Percentiles rank a stretch among this genome's conserved stretches.
phyloP scores from a whole-genome alignment of 2,329 filamentous ascomycete genomes.

The Chalara sp. region DNA sequence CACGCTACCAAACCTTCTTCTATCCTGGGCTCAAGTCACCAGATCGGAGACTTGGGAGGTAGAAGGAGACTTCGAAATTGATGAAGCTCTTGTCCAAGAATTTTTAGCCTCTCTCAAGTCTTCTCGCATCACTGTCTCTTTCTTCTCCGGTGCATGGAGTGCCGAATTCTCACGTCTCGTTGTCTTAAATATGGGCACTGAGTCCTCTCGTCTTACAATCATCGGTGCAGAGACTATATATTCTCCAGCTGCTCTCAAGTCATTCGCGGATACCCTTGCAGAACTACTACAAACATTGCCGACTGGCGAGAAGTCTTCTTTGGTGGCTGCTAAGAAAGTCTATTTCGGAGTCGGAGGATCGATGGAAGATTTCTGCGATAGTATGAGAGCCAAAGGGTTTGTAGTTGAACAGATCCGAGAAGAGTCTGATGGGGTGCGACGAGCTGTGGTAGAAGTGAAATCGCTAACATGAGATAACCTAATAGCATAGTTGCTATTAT shows the following conservation, averaged over 20 bases:
- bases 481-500: no score
- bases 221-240: slow-evolving; percentile 81
- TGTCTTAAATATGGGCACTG: slow-evolving; percentile 7
- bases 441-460: slow-evolving; percentile 45
- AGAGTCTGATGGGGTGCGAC: slow-evolving; percentile 53
- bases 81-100: slow-evolving; percentile 42
- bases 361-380: slow-evolving; percentile 63
- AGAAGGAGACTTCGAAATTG: slow-evolving; percentile 27
- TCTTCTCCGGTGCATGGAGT: slow-evolving; percentile 73
- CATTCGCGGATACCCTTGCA: slow-evolving; percentile 63
- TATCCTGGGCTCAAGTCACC: slow-evolving; percentile 48
- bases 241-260: slow-evolving; percentile 61
- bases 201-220: slow-evolving; percentile 38
- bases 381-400: slow-evolving; percentile 41
- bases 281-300: slow-evolving; percentile 42
- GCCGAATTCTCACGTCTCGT: slow-evolving; percentile 56
- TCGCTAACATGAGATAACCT: no score
- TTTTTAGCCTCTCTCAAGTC: slow-evolving; percentile 49
- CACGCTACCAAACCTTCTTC: slow-evolving; percentile 70
- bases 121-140: slow-evolving; percentile 49
- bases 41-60: slow-evolving; percentile 16
- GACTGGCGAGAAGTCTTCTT: slow-evolving; percentile 36
- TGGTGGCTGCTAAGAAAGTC: slow-evolving; percentile 70
- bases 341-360: slow-evolving; percentile 84
- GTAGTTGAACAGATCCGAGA: slow-evolving; percentile 45